A percentile compares a stretch with the other conserved stretches of the same genome.
Conservation (phyloP, 192 early-diverging fungal genomes). For the Martensiomyces pterosporus region DNA sequence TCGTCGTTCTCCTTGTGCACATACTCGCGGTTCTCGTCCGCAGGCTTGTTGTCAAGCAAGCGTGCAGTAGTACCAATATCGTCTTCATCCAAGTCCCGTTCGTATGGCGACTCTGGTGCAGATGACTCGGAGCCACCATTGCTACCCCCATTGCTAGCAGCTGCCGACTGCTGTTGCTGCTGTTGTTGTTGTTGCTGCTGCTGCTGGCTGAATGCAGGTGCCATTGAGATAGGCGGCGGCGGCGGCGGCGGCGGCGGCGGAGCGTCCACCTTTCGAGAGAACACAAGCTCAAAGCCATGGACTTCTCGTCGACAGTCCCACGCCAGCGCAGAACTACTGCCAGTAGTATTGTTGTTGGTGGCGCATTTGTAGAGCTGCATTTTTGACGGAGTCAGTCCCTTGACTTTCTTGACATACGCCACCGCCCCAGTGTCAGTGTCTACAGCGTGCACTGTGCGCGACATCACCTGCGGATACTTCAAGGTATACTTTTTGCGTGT, state of each 20-base stretch:
- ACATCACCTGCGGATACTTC: slow-evolving; percentile 14
- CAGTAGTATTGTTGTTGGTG: neutral
- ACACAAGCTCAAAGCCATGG: slow-evolving; percentile 30
- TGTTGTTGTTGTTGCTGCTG: neutral
- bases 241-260: slow-evolving; percentile 5
- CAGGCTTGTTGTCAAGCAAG: slow-evolving; percentile 26
- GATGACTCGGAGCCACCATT: no score
- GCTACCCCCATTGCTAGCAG: no score
- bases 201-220: neutral
- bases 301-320: slow-evolving; percentile 28
- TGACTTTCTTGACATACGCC: slow-evolving; percentile 4
- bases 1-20: slow-evolving; percentile 17
- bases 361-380: slow-evolving; percentile 4
- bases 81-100: neutral
- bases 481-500: slow-evolving; percentile 24
- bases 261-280: slow-evolving; percentile 9
- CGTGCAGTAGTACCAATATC: slow-evolving; percentile 1
- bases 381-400: slow-evolving; percentile 5
- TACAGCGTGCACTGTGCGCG: slow-evolving; percentile 26
- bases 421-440: slow-evolving; percentile 7
- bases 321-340: slow-evolving; percentile 2
- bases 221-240: no score
- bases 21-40: slow-evolving; percentile 14
- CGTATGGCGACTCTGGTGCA: neutral
- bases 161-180: neutral